Percentiles rank a stretch among this genome's conserved stretches.
Evolutionary conservation across 352 stramenopile species (phyloP).

Genomic region (Pythium sp.): DNA sequence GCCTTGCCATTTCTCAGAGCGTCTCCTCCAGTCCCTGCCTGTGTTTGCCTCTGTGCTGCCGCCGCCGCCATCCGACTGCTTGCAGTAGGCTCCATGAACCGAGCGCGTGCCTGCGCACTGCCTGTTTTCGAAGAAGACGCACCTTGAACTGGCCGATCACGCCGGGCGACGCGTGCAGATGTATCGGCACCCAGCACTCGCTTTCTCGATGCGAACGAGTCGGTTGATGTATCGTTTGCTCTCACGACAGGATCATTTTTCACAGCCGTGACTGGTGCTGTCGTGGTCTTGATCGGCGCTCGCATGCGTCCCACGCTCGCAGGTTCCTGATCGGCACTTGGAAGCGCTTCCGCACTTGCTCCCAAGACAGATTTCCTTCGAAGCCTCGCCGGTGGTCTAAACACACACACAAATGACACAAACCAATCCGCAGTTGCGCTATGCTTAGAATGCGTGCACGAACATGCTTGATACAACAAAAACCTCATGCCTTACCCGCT

Average conservation of each 20-base stretch:
- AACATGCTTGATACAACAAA: neutral
- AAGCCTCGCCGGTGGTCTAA: constrained; percentile 7
- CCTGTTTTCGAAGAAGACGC: neutral
- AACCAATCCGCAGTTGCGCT: neutral
- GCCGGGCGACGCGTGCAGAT: neutral
- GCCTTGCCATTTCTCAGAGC: constrained; percentile 5
- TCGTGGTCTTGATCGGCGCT: constrained; percentile 13
- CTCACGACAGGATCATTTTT: neutral
- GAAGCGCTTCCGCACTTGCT: neutral
- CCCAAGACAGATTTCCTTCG: constrained; percentile 1
- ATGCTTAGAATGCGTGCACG: neutral
- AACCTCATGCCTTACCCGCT: constrained; percentile 6
- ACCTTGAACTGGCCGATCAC: neutral
- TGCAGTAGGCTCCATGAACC: constrained; percentile 17
- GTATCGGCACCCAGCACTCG: neutral
- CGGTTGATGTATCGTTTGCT: neutral
- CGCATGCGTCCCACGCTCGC: constrained; percentile 2
- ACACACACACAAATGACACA: neutral
- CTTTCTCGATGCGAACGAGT: neutral
- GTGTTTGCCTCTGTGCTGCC: constrained; percentile 4
- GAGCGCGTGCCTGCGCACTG: constrained; percentile 1
- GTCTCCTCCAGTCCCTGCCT: neutral
- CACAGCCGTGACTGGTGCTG: neutral
- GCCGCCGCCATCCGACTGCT: constrained; percentile 15
- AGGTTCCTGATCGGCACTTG: neutral